Evolutionary conservation across 768 basidiomycete species (phyloP).

Genomic region (Phylloporus sp.): DNA sequence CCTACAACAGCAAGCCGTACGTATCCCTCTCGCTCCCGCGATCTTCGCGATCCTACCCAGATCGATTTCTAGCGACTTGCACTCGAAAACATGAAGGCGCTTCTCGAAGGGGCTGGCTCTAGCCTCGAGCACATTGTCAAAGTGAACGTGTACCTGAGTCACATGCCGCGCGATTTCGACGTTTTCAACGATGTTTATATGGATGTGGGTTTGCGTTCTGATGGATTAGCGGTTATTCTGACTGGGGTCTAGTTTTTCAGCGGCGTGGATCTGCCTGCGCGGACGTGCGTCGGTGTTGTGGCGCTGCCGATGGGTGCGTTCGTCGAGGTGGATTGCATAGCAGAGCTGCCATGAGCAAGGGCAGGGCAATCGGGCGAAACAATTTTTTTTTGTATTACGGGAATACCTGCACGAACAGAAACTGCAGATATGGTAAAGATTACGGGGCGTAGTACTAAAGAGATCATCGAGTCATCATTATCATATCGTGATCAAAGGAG

Average conservation of each 20-base stretch:
- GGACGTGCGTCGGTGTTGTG: conserved; percentile 56
- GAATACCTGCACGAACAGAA: too few relatives aligned
- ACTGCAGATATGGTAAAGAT: too few relatives aligned
- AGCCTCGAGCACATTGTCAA: conserved; percentile 36
- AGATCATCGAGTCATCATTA: too few relatives aligned
- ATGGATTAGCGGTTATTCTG: background rate
- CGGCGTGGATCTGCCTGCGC: conserved; percentile 41
- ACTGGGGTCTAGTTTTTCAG: conserved; percentile 43
- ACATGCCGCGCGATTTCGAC: conserved; percentile 35
- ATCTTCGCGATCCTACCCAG: background rate
- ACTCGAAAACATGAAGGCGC: conserved; percentile 34
- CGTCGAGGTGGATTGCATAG: conserved; percentile 61
- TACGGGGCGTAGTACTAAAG: background rate
- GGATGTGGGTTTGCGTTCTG: conserved; percentile 20
- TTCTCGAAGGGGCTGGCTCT: conserved; percentile 37
- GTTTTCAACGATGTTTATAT: conserved; percentile 38
- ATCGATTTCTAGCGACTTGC: conserved; percentile 30
- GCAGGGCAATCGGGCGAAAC: background rate
- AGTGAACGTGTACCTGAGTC: conserved; percentile 35
- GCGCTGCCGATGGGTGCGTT: conserved; percentile 48
- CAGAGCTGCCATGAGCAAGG: conserved; percentile 26
- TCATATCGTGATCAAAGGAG: background rate
- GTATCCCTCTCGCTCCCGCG: conserved; percentile 4
- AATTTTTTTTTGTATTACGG: background rate
- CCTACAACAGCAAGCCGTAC: conserved; percentile 35